Evolutionary conservation across 176 grass and related monocot genomes (phyloP).

Genomic region (Areca catechu): DNA sequence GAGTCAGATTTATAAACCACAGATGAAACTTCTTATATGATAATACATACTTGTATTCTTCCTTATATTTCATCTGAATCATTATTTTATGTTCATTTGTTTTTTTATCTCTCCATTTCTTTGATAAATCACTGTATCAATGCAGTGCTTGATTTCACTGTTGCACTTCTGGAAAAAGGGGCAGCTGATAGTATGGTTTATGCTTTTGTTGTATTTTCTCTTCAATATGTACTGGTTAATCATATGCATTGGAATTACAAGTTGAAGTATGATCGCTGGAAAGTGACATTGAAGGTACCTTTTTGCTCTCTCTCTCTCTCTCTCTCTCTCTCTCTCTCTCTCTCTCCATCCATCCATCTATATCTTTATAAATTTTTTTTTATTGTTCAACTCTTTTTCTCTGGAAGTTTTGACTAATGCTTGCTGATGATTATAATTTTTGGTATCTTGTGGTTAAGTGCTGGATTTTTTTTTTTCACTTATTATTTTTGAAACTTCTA

Average conservation of each 20-base stretch:
- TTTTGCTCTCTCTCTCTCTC: not conserved
- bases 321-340: not conserved
- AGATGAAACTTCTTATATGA: too few relatives aligned
- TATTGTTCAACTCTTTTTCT: not conserved
- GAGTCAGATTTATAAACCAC: too few relatives aligned
- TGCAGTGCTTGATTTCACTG: slow-evolving; percentile 83
- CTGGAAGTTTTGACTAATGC: not conserved
- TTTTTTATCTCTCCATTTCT: slow-evolving; percentile 6
- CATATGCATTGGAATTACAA: slow-evolving; percentile 91
- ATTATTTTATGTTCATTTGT: not conserved
- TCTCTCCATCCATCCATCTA: not conserved
- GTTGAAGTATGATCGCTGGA: slow-evolving; percentile 47
- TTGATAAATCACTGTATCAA: slow-evolving; percentile 22
- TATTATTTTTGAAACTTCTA: too few relatives aligned
- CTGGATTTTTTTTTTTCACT: too few relatives aligned
- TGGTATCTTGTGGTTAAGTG: too few relatives aligned
- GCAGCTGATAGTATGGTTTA: slow-evolving; percentile 48
- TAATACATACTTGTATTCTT: too few relatives aligned
- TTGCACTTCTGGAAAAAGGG: slow-evolving; percentile 72
- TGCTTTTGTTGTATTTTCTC: slow-evolving; percentile 54
- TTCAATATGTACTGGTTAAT: slow-evolving; percentile 81
- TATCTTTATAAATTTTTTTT: not conserved
- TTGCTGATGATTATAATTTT: too few relatives aligned
- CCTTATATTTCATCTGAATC: too few relatives aligned
- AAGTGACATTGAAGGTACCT: slow-evolving; percentile 58